These are phyloP conservation scores for Aureobasidium namibiae DNA, from an alignment of 2,329 filamentous ascomycete species.

Conservation along the genomic window DNA sequence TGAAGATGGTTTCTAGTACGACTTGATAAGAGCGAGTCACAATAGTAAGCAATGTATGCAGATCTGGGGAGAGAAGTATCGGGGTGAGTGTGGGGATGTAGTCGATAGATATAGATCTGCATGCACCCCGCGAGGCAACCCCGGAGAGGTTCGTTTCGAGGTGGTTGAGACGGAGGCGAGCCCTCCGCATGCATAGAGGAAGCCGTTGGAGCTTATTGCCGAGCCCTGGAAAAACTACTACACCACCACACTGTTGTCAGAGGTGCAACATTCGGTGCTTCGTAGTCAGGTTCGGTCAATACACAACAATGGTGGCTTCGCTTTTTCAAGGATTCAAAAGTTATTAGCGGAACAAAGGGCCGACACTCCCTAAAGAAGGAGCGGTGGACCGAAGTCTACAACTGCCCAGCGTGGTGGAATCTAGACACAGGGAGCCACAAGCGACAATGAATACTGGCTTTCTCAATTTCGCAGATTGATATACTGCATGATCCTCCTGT, in stretches of 20 bases:
- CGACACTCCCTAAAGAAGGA: not conserved
- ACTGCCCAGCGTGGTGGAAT: not conserved
- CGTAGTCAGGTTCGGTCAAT: not conserved
- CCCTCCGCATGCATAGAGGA: not conserved
- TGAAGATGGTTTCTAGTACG: not conserved
- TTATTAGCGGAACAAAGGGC: not conserved
- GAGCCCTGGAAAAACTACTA: not conserved
- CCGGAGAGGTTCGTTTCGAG: not conserved
- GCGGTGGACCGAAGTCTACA: not conserved
- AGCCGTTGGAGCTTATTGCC: constrained; percentile 4
- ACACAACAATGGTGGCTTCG: not conserved
- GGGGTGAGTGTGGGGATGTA: not conserved
- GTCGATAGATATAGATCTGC: constrained; percentile 2
- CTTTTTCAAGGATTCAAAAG: not conserved
- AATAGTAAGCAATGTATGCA: not conserved
- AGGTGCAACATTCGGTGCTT: not conserved
- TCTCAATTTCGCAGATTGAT: not conserved
- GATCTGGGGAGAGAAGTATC: not conserved
- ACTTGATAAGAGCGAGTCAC: not conserved
- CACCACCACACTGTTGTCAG: not conserved
- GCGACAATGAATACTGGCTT: not conserved
- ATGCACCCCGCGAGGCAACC: not conserved
- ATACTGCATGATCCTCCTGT: not conserved
- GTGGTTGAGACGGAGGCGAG: not conserved
- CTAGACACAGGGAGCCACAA: not conserved